These are phyloP conservation scores for Arthrocladium fulminans DNA, from an alignment of 2,329 filamentous ascomycete species.

Conservation along the genomic window DNA sequence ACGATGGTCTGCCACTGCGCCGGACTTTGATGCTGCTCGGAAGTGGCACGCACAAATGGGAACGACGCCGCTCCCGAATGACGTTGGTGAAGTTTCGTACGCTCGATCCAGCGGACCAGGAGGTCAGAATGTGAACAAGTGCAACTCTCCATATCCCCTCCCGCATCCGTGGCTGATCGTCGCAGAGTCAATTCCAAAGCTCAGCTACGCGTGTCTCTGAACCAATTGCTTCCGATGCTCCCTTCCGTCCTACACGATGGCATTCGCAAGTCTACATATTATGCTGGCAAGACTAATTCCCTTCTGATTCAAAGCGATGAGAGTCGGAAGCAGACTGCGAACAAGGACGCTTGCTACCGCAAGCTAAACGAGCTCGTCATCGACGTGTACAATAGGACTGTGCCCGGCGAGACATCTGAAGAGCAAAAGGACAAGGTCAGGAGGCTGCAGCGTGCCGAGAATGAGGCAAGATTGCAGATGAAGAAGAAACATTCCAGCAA, in stretches of 20 bases:
- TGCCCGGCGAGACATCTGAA: constrained; percentile 53
- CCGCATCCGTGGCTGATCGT: no score
- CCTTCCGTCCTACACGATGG: constrained; percentile 45
- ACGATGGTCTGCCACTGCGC: constrained; percentile 11
- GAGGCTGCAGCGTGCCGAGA: constrained; percentile 48
- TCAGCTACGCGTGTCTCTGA: constrained; percentile 49
- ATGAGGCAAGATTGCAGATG: constrained; percentile 46
- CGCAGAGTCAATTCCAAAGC: constrained; percentile 58
- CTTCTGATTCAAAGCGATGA: constrained; percentile 57
- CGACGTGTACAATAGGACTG: constrained; percentile 40
- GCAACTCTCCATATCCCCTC: no score
- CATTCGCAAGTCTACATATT: constrained; percentile 47
- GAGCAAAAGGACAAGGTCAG: constrained; percentile 48
- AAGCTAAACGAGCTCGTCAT: constrained; percentile 49
- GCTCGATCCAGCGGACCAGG: constrained; percentile 57
- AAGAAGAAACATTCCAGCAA: constrained; percentile 56
- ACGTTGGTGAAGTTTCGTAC: constrained; percentile 50
- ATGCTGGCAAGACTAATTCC: constrained; percentile 43
- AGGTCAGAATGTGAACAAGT: constrained; percentile 64
- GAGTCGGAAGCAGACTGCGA: constrained; percentile 52
- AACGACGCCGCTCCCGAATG: constrained; percentile 45
- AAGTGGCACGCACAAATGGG: constrained; percentile 48
- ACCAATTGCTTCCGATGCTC: constrained; percentile 44
- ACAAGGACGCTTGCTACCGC: constrained; percentile 50
- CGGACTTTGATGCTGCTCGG: constrained; percentile 38